These are phyloP conservation scores for Alternaria incomplexa DNA, from an alignment of 2,329 filamentous ascomycete genomes.

Conservation along the genomic window DNA sequence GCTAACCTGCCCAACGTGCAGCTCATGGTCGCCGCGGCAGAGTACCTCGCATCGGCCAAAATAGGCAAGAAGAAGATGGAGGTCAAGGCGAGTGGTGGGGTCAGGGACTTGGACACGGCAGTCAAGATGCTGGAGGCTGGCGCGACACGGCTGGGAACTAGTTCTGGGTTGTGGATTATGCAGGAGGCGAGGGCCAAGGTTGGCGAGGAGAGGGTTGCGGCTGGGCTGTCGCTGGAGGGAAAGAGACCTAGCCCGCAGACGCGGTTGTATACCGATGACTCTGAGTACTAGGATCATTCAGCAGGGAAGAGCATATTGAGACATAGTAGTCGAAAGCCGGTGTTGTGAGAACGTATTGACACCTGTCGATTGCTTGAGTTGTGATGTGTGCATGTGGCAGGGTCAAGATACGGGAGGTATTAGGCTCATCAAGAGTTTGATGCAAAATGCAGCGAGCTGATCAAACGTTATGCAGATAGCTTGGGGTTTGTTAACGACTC, in stretches of 20 bases:
- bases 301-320: neutral
- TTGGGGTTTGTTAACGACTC: neutral
- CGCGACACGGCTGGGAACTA: slow-evolving; percentile 63
- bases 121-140: slow-evolving; percentile 63
- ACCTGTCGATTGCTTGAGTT: neutral
- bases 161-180: slow-evolving; percentile 62
- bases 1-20: slow-evolving; percentile 60
- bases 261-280: slow-evolving; percentile 48
- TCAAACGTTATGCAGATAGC: neutral
- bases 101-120: slow-evolving; percentile 59
- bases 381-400: neutral
- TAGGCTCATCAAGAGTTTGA: neutral
- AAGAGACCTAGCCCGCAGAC: slow-evolving; percentile 33
- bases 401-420: neutral
- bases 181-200: slow-evolving; percentile 49
- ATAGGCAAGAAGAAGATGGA: slow-evolving; percentile 48
- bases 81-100: slow-evolving; percentile 66
- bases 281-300: slow-evolving; percentile 8
- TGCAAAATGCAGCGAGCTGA: neutral
- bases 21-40: slow-evolving; percentile 60
- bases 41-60: slow-evolving; percentile 48
- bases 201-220: slow-evolving; percentile 29
- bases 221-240: slow-evolving; percentile 19
- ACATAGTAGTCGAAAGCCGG: neutral
- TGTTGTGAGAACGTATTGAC: neutral